Base-by-base conservation (phyloP, 2,329 filamentous ascomycete species). In the Alternaria panax region DNA sequence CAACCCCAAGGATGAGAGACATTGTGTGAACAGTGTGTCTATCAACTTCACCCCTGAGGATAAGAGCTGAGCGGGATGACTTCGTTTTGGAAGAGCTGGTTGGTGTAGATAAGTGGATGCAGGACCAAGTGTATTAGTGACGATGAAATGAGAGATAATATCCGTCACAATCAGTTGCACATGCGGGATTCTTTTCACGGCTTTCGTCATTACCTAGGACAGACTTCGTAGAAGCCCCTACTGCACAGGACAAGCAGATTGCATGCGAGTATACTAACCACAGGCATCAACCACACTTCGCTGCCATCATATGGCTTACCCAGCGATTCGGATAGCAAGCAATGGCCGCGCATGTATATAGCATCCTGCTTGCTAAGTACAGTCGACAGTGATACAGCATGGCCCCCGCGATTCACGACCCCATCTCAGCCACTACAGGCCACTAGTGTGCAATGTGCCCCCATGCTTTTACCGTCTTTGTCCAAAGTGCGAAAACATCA, bases 11-110 rank as follows among this genome's bases (percentile, higher is more conserved):
- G 90, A 99, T 77, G 95, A 99, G 87, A 86, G 95, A 62, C 95
- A 99, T 82, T 99, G 95, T 75, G 95, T 99, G 59, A 99, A 98
- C 77, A 95, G 92, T 73, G 81, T 98, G 53, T 96, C 92, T 76
- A 82, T 98, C 80, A 95, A 88, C 70, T 98, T 99, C 75, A 85
- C 84, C 1, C 84, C 91, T 48, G 89, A 92, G 63, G 89, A 92
- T 57, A 80, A 82, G 34, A 65, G 65, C 42, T 65, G 88, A 91
- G 38, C 12, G 24, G n/a, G 25, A 28, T 4, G 12, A 11, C 1
- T 32, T 7, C 3, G 18, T 30, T 9, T n/a, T 9, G 4, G 22
- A 20, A 7, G 12, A 43, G 38, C 20, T 18, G 41, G 34, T 20
- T 8, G 24, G 27, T 55, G 36, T 51, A 34, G 20, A 47, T 67